Percentiles rank a stretch among this genome's conserved stretches.
Conservation (phyloP, 192 early-diverging fungal species). For the Chytriomyces confervae region DNA sequence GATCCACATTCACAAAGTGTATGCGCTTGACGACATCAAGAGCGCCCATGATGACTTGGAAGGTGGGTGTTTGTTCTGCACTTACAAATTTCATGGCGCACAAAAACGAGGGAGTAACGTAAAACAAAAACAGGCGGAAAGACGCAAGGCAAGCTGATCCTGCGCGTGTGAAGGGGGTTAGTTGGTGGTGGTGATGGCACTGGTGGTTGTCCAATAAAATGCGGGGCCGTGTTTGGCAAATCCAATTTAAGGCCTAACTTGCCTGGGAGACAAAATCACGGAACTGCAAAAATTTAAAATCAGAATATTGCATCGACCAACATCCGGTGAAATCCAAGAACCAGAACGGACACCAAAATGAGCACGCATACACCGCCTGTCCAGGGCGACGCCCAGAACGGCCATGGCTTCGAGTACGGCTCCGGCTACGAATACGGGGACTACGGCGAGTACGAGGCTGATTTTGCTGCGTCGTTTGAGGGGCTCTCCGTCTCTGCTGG, state of each 20-base stretch:
- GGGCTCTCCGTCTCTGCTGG: no score
- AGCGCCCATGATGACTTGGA: conserved; percentile 82
- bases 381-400: neutral
- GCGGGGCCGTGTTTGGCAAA: no score
- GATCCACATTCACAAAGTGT: conserved; percentile 75
- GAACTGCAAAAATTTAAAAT: no score
- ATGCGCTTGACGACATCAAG: conserved; percentile 74
- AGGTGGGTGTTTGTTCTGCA: conserved; percentile 19
- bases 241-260: no score
- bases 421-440: neutral
- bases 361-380: no score
- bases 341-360: no score
- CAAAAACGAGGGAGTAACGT: no score
- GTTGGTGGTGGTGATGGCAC: no score
- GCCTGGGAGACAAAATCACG: no score
- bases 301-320: no score
- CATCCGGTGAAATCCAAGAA: no score
- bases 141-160: conserved; percentile 42
- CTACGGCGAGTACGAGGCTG: neutral
- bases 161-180: conserved; percentile 2
- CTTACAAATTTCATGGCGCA: neutral
- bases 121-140: conserved; percentile 22
- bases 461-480: neutral
- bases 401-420: neutral
- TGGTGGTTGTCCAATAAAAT: no score